A percentile compares a stretch with the other conserved stretches of the same genome.
Conservation (phyloP, 495 filamentous ascomycete genomes). For the Glarea lozoyensis region DNA sequence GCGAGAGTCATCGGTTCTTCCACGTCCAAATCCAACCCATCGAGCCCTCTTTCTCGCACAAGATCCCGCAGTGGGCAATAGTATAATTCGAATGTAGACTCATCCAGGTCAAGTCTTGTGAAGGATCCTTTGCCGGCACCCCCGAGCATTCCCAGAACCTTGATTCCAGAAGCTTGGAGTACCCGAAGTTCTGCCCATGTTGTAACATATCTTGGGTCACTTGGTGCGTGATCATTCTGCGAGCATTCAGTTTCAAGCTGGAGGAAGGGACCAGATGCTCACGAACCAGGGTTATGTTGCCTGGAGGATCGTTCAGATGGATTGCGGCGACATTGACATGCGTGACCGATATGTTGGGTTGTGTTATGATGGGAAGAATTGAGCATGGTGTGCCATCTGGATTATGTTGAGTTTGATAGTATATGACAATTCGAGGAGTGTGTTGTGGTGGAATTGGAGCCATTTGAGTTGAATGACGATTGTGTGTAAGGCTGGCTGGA, state of each 20-base stretch:
- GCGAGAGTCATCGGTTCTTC: conserved; percentile 65
- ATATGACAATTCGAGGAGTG: conserved; percentile 47
- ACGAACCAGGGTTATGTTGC: conserved; percentile 46
- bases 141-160: conserved; percentile 74
- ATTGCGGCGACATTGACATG: conserved; percentile 75
- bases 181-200: conserved; percentile 65
- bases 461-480: conserved; percentile 23
- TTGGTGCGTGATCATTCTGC: conserved; percentile 59
- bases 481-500: conserved; percentile 12
- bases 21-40: conserved; percentile 78
- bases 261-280: conserved; percentile 33
- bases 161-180: conserved; percentile 56
- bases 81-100: conserved; percentile 50
- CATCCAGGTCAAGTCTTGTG: conserved; percentile 48
- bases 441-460: conserved; percentile 23
- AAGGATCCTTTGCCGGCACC: conserved; percentile 69
- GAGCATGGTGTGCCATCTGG: conserved; percentile 52
- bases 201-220: conserved; percentile 42
- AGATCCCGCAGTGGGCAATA: conserved; percentile 56
- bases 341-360: conserved; percentile 44
- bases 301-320: conserved; percentile 57
- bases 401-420: conserved; percentile 66
- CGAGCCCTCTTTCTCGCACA: conserved; percentile 45
- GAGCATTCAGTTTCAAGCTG: conserved; percentile 44
- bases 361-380: conserved; percentile 57